These are phyloP conservation scores for Taiwanofungus camphoratus DNA, from an alignment of 1,284 basidiomycete species.

Conservation along the genomic window DNA sequence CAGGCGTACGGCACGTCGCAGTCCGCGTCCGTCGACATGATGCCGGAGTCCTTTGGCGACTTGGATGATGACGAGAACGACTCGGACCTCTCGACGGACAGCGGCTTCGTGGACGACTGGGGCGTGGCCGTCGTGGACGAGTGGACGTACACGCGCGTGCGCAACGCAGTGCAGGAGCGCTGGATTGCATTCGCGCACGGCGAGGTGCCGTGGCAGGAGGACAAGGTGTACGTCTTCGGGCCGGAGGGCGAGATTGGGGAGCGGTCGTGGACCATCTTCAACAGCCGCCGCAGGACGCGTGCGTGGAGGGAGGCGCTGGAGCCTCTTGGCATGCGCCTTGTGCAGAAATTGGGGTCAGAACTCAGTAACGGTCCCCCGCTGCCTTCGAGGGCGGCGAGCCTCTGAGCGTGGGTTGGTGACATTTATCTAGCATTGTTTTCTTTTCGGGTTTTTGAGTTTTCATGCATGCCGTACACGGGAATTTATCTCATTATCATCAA, in stretches of 20 bases:
- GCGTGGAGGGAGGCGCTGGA: constrained; percentile 61
- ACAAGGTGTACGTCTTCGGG: constrained; percentile 69
- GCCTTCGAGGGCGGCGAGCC: background rate
- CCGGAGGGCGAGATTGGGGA: constrained; percentile 67
- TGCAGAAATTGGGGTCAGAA: constrained; percentile 67
- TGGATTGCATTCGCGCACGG: constrained; percentile 74
- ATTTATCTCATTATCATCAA: too few species aligned
- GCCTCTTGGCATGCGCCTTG: constrained; percentile 57
- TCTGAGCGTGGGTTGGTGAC: too few species aligned
- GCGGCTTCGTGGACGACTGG: constrained; percentile 31
- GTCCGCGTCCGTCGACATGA: constrained; percentile 1
- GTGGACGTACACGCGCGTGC: constrained; percentile 57
- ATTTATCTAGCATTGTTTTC: too few species aligned
- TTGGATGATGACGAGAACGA: constrained; percentile 20
- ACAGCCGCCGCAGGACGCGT: constrained; percentile 38
- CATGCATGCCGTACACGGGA: too few species aligned
- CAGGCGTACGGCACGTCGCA: constrained; percentile 12
- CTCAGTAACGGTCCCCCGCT: constrained; percentile 56
- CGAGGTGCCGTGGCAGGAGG: constrained; percentile 60
- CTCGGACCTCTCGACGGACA: constrained; percentile 14
- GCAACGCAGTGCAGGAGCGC: constrained; percentile 60
- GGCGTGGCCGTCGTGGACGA: constrained; percentile 49
- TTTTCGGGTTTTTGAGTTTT: too few species aligned
- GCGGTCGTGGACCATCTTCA: constrained; percentile 50
- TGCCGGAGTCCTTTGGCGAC: constrained; percentile 8